Evolutionary conservation across 371 early-diverging fungal genomes (phyloP), one percentile per base, ranked within the genome.

Genomic region (Mortierella sp.): DNA sequence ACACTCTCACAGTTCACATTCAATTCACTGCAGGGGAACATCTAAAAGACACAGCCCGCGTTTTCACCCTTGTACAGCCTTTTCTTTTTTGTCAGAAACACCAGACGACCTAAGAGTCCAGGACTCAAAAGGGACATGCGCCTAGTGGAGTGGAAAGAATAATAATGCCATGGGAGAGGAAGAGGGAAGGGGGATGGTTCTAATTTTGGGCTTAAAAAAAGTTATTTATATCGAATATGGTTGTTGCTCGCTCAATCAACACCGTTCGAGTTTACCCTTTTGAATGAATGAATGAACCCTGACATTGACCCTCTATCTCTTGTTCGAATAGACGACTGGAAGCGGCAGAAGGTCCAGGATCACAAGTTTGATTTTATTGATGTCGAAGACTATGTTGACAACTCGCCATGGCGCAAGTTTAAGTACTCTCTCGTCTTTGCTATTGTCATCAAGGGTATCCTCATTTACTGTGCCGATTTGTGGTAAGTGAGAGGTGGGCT

Each of bases 321-420:
- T 31, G 19, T 13, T 24, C 55, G 26, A 44, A 34, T 80, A 86
- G 87, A 52, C 45, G 83, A 90, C 38, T 90, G 90, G 90, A 88
- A 79, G 72, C 80, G 89, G 65, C 88, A 88, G 80, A 78, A 93
- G 75, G 92, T 95, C 73, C 88, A 91, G 79, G 97, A 96, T 89
- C 96, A 97, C 91, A 96, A 96, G 88, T 96, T 96, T 81, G 97
- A 96, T 88, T 96, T 93, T 84, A 91, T 97, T 55, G 95, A 97
- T 82, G 91, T 96, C 31, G 93, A 96, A 34, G 96, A 96, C 75
- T 96, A 95, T 88, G 78, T 91, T 60, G 90, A 92, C 73, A 75
- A 78, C 24, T 88, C 84, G 10, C 83, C 77, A 44, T 76, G 87
- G 80, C 82, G 89, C 14, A 84, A 89, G 47, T 73, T 93, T 65